Conservation (phyloP, 768 basidiomycete genomes). For the Suillus alpinus region DNA sequence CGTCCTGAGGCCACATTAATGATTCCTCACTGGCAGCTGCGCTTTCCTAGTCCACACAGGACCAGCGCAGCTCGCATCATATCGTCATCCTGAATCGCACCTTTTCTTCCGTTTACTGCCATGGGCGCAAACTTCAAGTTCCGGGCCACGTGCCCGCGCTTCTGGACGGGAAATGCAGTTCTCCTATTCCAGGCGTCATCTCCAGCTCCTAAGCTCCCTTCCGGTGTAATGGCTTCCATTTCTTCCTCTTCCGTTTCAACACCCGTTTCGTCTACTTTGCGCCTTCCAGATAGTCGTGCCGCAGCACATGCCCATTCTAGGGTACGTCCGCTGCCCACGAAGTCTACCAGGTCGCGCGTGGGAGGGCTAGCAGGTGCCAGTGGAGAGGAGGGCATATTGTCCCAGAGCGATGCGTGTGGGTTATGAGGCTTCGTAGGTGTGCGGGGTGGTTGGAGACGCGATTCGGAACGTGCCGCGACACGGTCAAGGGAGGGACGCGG, state of each 20-base stretch:
- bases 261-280: conserved; percentile 14
- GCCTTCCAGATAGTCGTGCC: conserved; percentile 44
- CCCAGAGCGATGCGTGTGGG: conserved; percentile 27
- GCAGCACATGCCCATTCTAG: conserved; percentile 38
- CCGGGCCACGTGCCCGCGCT: conserved; percentile 4
- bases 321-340: conserved; percentile 24
- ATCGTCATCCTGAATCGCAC: conserved; percentile 50
- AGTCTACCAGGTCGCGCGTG: conserved; percentile 30
- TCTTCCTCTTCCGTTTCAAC: conserved; percentile 65
- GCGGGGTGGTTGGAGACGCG: conserved; percentile 26
- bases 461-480: conserved; percentile 29
- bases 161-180: neutral
- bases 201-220: conserved; percentile 46
- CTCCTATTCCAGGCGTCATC: conserved; percentile 36
- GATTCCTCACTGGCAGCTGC: conserved; percentile 1
- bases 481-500: conserved; percentile 31
- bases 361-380: conserved; percentile 37
- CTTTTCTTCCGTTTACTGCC: conserved; percentile 11
- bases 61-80: conserved; percentile 70
- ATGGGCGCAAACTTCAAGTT: neutral
- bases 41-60: conserved; percentile 52
- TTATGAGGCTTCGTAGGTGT: conserved; percentile 29
- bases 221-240: conserved; percentile 64
- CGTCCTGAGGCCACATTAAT: neutral
- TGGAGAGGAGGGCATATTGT: conserved; percentile 42